phyloP scores from a whole-genome alignment of 2,329 filamentous ascomycete genomes.

The Verticillium nubilum region DNA sequence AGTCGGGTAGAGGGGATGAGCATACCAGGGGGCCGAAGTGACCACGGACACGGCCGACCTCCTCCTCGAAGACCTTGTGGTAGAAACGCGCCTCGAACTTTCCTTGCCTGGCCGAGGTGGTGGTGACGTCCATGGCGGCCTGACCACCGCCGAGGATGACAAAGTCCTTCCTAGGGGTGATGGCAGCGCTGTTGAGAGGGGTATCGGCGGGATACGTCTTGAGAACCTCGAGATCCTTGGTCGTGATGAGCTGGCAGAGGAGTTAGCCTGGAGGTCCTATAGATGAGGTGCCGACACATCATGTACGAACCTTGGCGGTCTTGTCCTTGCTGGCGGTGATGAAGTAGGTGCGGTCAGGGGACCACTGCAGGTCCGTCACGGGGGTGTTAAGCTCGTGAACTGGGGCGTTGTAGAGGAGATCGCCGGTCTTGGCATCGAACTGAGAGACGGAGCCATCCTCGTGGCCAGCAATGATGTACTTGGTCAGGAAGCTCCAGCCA shows the following conservation, averaged over 20 bases:
- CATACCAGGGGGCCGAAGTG: conserved; percentile 82
- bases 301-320: conserved; percentile 66
- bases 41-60: conserved; percentile 93
- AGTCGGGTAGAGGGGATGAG: no score
- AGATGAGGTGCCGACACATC: background rate
- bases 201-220: conserved; percentile 93
- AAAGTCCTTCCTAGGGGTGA: conserved; percentile 94
- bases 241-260: conserved; percentile 62
- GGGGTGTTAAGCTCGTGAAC: conserved; percentile 78
- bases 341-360: conserved; percentile 90
- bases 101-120: conserved; percentile 86
- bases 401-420: conserved; percentile 73
- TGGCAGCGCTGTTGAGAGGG: conserved; percentile 89
- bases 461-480: conserved; percentile 96
- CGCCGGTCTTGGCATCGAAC: conserved; percentile 89
- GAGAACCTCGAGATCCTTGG: conserved; percentile 80
- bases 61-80: conserved; percentile 99
- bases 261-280: conserved; percentile 4
- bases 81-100: conserved; percentile 99
- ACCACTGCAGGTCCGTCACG: conserved; percentile 95
- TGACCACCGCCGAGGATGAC: conserved; percentile 97
- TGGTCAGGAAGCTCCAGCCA: conserved; percentile 88
- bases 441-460: conserved; percentile 90
- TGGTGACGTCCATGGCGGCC: conserved; percentile 98
- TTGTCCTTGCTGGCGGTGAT: conserved; percentile 99